A percentile compares a stretch with the other conserved stretches of the same genome.
phyloP scores from a whole-genome alignment of 2,329 filamentous ascomycete species.

The Alternaria sp. region DNA sequence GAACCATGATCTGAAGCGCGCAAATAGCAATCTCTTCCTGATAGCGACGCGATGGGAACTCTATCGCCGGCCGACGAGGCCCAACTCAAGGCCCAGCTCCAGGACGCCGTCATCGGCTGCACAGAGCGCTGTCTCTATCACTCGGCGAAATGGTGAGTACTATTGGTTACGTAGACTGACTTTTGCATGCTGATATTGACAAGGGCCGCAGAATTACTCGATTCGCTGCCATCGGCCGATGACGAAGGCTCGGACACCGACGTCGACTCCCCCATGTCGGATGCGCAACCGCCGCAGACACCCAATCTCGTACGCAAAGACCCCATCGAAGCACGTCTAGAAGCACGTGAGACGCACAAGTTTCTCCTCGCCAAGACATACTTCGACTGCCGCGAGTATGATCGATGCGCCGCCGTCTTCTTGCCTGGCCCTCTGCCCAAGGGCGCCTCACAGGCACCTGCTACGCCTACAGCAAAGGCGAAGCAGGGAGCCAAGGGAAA shows the following conservation, averaged over 20 bases:
- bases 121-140: slow-evolving; percentile 95
- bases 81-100: slow-evolving; percentile 75
- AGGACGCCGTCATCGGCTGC: slow-evolving; percentile 87
- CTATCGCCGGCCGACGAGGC: slow-evolving; percentile 52
- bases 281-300: slow-evolving; percentile 53
- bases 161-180: not conserved
- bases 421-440: slow-evolving; percentile 80
- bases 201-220: slow-evolving; percentile 94
- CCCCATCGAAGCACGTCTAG: slow-evolving; percentile 74
- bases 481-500: slow-evolving; percentile 65
- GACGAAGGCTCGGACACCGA: slow-evolving; percentile 65
- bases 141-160: slow-evolving; percentile 85
- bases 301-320: slow-evolving; percentile 63
- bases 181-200: slow-evolving; percentile 33
- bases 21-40: not conserved
- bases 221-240: slow-evolving; percentile 71
- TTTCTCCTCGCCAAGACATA: slow-evolving; percentile 92
- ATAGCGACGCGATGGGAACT: slow-evolving; percentile 13
- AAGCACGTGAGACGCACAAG: slow-evolving; percentile 78
- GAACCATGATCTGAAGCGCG: not conserved
- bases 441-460: slow-evolving; percentile 62
- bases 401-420: slow-evolving; percentile 89
- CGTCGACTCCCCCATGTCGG: slow-evolving; percentile 64
- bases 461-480: slow-evolving; percentile 40
- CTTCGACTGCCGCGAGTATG: slow-evolving; percentile 94